These are phyloP conservation scores for Malus hybrid DNA, from an alignment of 331 rosid species.

Conservation along the genomic window DNA sequence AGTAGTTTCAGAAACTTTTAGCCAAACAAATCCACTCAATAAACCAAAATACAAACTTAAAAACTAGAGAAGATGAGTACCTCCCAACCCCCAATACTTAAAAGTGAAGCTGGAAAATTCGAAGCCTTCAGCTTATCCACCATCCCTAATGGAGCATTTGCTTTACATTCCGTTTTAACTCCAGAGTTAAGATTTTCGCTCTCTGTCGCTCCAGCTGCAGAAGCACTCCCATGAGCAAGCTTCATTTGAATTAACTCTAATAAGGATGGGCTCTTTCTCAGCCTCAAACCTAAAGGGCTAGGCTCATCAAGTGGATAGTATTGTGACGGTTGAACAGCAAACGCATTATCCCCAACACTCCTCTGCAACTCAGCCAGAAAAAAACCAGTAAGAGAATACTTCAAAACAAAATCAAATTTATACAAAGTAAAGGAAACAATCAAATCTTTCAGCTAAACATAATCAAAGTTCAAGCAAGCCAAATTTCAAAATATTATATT, in stretches of 20 bases:
- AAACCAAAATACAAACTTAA: neutral
- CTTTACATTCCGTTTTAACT: slow-evolving; percentile 32
- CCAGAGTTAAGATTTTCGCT: slow-evolving; percentile 27
- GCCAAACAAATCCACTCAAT: neutral
- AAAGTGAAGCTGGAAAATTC: slow-evolving; percentile 71
- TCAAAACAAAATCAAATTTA: neutral
- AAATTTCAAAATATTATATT: neutral
- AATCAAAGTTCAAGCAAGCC: neutral
- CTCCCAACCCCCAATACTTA: slow-evolving; percentile 92
- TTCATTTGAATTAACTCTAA: slow-evolving; percentile 85
- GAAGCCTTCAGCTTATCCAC: slow-evolving; percentile 85
- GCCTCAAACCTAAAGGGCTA: slow-evolving; percentile 85
- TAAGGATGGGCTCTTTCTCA: slow-evolving; percentile 84
- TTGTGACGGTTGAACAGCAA: slow-evolving; percentile 27
- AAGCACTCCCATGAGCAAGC: slow-evolving; percentile 50
- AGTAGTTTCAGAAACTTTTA: neutral
- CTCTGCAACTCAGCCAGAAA: slow-evolving; percentile 26
- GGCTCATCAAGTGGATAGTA: slow-evolving; percentile 85
- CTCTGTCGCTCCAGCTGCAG: slow-evolving; percentile 14
- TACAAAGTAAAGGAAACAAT: neutral
- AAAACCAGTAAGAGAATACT: slow-evolving; percentile 1
- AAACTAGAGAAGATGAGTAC: slow-evolving; percentile 24
- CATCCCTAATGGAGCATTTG: slow-evolving; percentile 21
- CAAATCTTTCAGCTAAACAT: neutral
- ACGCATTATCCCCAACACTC: slow-evolving; percentile 25